Conservation (phyloP, 768 basidiomycete genomes). For the Lactarius trivialis region DNA sequence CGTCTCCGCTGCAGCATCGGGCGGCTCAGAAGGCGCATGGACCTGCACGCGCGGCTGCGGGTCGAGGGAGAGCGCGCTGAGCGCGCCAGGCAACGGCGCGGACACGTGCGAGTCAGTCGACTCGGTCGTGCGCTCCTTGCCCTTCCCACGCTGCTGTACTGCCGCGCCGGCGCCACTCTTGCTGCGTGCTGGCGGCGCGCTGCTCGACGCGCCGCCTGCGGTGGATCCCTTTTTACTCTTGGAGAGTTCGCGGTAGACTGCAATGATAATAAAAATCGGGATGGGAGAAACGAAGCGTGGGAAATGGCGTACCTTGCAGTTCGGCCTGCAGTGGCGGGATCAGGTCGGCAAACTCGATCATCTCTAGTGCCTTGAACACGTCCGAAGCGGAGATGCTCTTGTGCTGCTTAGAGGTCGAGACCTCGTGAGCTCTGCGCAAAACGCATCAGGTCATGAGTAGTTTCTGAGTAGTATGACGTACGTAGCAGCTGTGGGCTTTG, state of each 20-base stretch:
- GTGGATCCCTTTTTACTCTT: conserved; percentile 52
- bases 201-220: conserved; percentile 20
- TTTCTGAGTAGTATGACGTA: conserved; percentile 24
- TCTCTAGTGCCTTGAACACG: conserved; percentile 79
- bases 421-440: conserved; percentile 69
- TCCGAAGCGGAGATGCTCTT: conserved; percentile 88
- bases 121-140: conserved; percentile 13
- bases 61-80: conserved; percentile 20
- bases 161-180: neutral
- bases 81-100: conserved; percentile 19
- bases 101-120: conserved; percentile 11
- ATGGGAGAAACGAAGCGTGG: neutral
- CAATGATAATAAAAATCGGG: no score
- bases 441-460: neutral
- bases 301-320: conserved; percentile 45
- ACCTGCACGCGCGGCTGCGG: conserved; percentile 24
- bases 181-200: conserved; percentile 23
- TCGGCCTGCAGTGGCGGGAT: conserved; percentile 57
- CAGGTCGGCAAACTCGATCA: conserved; percentile 69
- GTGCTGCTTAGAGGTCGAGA: conserved; percentile 75
- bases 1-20: conserved; percentile 24
- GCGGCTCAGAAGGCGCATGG: neutral
- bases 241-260: conserved; percentile 59
- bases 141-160: conserved; percentile 17
- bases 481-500: conserved; percentile 6